Evolutionary conservation across 768 basidiomycete species (phyloP).

Genomic region (Phlebiopsis gigantea): DNA sequence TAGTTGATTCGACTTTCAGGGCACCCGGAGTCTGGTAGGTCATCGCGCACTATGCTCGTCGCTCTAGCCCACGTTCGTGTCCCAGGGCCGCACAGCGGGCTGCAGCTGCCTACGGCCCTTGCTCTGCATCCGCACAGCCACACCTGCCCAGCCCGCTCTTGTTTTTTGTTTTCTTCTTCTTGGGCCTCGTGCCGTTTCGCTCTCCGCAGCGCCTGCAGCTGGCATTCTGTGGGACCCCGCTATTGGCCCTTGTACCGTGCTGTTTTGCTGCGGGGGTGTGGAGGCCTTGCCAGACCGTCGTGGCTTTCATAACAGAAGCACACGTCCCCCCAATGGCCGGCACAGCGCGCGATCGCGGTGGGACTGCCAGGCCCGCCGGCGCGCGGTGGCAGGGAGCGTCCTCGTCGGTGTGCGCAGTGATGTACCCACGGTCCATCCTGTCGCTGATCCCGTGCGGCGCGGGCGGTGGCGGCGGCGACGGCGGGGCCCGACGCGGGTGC

Average conservation of each 20-base stretch:
- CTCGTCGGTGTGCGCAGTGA: too few relatives aligned
- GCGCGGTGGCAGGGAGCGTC: too few relatives aligned
- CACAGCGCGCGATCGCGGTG: background rate
- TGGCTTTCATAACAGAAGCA: background rate
- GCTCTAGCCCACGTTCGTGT: too few relatives aligned
- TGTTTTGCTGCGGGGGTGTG: background rate
- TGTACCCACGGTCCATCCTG: too few relatives aligned
- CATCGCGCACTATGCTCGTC: background rate
- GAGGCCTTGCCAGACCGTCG: background rate
- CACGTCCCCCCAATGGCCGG: too few relatives aligned
- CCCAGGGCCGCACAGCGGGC: background rate
- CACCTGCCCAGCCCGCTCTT: background rate
- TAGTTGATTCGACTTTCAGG: too few relatives aligned
- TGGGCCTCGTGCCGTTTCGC: background rate
- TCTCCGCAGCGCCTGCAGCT: background rate
- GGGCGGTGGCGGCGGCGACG: too few relatives aligned
- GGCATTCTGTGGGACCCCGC: background rate
- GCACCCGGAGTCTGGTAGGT: background rate
- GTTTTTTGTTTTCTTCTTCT: background rate
- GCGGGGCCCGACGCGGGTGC: too few relatives aligned
- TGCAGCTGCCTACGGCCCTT: background rate
- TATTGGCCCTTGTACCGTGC: background rate
- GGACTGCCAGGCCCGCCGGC: too few relatives aligned
- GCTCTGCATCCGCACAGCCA: background rate
- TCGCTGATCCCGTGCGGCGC: too few relatives aligned